Evolutionary conservation across 169 alveolate species (phyloP), one percentile per base, ranked within the genome.

Genomic region (Eimeria necatrix): DNA sequence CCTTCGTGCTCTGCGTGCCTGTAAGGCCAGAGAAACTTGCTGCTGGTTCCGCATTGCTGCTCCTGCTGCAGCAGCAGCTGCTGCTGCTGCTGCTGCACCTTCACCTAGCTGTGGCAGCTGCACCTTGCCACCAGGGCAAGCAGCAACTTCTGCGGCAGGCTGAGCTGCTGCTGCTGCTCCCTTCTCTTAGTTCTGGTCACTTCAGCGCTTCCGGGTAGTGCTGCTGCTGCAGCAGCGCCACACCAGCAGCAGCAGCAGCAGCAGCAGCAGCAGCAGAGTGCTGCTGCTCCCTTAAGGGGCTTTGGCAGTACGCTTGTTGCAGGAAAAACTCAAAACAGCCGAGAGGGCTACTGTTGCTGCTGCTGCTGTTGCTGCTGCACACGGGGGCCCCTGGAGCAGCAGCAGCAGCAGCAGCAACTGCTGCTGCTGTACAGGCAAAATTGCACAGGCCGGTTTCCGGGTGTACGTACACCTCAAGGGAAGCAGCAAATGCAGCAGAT

Each of bases 21-120:
- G n/a, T 48, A 71, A 12, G 51, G n/a, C 51, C 48, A 71, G 41
- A 4, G 49, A 71, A 12, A 24, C 53, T 71, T n/a, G 81, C 48
- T 71, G 81, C 48, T 6, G 81, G 22, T n/a, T 71, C 51, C 48
- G 81, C 81, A 71, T 22, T 8, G 78, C n/a, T 12, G 46, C 32
- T 68, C 41, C 24, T 68, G 32, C 78, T 68, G 78, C 78, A 10
- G 78, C 78, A 10, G 78, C 78, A 10, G 78, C 78, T 68, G 46
- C 78, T 68, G 78, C 78, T 6, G 78, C 24, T 14, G 78, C 78
- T 22, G 78, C 78, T 18, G 78, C 78, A 18, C 10, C 24, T 68
- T 6, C 32, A 10, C 41, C 78, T 68, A 7, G 7, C 24, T 68
- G 46, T 68, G n/a, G 46, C 46, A 68, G 46, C 78, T 18, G 78